phyloP scores from a whole-genome alignment of 2,329 filamentous ascomycete genomes.

The Graphilbum fragrans region DNA sequence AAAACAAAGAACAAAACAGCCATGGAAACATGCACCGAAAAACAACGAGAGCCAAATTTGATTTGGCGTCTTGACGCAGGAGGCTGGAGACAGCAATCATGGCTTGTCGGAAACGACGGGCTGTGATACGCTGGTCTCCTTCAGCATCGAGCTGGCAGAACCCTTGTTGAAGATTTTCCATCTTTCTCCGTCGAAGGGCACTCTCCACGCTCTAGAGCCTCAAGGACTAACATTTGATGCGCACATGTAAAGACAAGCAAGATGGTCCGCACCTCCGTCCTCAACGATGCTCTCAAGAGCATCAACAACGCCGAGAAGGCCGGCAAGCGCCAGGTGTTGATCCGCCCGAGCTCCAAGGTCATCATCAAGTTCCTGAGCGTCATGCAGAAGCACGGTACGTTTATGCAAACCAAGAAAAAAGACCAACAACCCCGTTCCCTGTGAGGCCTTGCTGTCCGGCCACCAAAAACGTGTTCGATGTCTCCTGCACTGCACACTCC shows the following conservation, averaged over 20 bases:
- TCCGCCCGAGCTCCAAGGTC: conserved; percentile 98
- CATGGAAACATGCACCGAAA: neutral
- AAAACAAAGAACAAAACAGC: neutral
- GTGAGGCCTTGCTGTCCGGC: neutral
- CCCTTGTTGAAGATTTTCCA: conserved; percentile 37
- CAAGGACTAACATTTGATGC: conserved; percentile 55
- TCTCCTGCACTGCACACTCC: neutral
- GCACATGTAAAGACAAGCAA: conserved; percentile 37
- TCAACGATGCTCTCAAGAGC: conserved; percentile 97
- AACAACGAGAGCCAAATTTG: neutral
- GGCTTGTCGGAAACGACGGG: neutral
- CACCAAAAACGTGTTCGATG: no score
- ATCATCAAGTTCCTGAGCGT: conserved; percentile 98
- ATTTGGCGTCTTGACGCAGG: conserved; percentile 12
- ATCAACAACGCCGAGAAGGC: conserved; percentile 99
- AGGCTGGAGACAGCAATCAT: conserved; percentile 54
- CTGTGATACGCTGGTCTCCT: conserved; percentile 51
- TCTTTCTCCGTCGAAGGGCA: conserved; percentile 38
- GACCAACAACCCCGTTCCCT: no score
- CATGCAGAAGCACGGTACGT: conserved; percentile 99
- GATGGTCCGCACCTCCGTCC: conserved; percentile 98
- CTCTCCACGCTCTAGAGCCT: conserved; percentile 54
- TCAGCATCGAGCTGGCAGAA: conserved; percentile 58
- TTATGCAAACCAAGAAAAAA: no score
- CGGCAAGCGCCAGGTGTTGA: conserved; percentile 98